Evolutionary conservation across 1,284 basidiomycete species (phyloP).

Genomic region (Peniophora sp.): DNA sequence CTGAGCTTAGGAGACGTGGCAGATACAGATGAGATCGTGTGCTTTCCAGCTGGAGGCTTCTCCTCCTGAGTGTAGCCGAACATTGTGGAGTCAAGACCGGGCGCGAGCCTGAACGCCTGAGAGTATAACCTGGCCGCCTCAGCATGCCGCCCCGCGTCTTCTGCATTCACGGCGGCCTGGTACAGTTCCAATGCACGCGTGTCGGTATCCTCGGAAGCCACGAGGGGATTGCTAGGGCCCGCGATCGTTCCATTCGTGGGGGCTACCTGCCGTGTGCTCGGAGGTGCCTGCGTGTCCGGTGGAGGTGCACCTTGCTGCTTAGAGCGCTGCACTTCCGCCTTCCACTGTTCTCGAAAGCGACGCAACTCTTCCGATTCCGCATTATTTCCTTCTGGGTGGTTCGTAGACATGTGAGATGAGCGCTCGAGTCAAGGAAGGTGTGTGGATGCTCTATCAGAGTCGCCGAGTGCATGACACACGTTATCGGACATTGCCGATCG

Average conservation of each 20-base stretch:
- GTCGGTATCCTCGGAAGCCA: not conserved
- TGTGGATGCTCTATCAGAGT: too few relatives aligned
- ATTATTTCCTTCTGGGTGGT: not conserved
- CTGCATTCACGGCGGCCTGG: slow-evolving; percentile 58
- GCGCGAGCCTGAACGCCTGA: slow-evolving; percentile 68
- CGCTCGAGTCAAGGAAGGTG: too few relatives aligned
- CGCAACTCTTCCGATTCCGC: slow-evolving; percentile 31
- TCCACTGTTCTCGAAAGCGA: slow-evolving; percentile 69
- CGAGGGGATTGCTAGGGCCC: not conserved
- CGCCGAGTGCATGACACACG: too few relatives aligned
- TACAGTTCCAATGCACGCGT: slow-evolving; percentile 59
- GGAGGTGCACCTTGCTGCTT: slow-evolving; percentile 17
- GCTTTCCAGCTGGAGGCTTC: not conserved
- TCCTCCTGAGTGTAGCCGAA: slow-evolving; percentile 44
- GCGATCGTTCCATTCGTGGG: not conserved
- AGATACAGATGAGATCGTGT: slow-evolving; percentile 13
- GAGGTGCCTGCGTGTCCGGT: slow-evolving; percentile 3
- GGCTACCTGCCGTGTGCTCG: not conserved
- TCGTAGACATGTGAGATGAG: not conserved
- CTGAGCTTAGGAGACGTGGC: slow-evolving; percentile 13
- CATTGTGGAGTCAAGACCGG: slow-evolving; percentile 52
- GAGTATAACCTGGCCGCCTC: slow-evolving; percentile 71
- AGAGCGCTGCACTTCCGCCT: slow-evolving; percentile 50
- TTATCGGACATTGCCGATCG: too few relatives aligned
- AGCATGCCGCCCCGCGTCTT: slow-evolving; percentile 68